phyloP scores from a whole-genome alignment of 345 rosid genomes.

The Salix purpurea region DNA sequence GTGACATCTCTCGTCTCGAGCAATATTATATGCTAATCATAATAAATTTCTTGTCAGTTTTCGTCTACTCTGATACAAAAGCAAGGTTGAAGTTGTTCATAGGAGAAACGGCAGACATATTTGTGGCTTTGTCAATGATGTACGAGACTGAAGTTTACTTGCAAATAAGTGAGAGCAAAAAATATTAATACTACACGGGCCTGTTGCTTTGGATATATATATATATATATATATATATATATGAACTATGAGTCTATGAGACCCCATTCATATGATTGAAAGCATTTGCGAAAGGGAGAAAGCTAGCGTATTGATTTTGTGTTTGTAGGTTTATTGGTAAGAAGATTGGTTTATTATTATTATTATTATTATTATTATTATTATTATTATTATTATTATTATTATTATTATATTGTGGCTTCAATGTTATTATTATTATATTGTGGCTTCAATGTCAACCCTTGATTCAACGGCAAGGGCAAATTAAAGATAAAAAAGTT shows the following conservation, averaged over 20 bases:
- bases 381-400: too few relatives aligned
- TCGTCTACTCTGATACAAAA: not conserved
- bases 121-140: not conserved
- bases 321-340: not conserved
- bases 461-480: conserved; percentile 9
- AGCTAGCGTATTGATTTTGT: not conserved
- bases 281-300: not conserved
- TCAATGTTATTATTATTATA: conserved; percentile 1
- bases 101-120: not conserved
- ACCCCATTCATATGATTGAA: not conserved
- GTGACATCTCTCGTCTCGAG: not conserved
- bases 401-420: not conserved
- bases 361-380: too few relatives aligned
- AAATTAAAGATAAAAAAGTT: too few relatives aligned
- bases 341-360: not conserved
- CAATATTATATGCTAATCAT: not conserved
- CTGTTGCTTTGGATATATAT: not conserved
- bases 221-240: too few relatives aligned
- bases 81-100: not conserved
- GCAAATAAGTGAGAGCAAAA: not conserved
- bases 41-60: not conserved
- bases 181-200: not conserved
- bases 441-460: conserved; percentile 22
- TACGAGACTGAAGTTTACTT: not conserved
- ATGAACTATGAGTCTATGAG: too few relatives aligned